Evolutionary conservation across 1,139 yeast genomes (phyloP).

Genomic region (Pichia sp.): DNA sequence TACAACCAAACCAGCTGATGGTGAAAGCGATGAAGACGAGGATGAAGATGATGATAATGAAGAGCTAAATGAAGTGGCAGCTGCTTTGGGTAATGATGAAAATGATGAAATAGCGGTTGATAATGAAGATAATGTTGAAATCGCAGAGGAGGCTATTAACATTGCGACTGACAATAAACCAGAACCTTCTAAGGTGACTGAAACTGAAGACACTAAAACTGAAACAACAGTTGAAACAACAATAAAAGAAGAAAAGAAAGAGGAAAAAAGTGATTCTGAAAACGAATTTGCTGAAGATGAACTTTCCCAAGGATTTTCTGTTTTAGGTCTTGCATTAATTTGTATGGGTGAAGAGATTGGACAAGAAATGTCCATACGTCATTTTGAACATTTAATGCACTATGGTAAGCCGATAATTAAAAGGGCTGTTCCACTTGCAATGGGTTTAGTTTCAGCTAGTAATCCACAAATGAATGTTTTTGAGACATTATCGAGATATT

Average conservation of each 20-base stretch:
- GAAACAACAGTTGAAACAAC: slow-evolving; percentile 15
- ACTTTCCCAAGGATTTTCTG: slow-evolving; percentile 81
- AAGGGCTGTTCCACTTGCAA: slow-evolving; percentile 94
- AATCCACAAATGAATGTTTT: slow-evolving; percentile 97
- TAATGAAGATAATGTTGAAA: slow-evolving; percentile 9
- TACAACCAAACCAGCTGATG: slow-evolving; percentile 45
- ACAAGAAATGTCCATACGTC: slow-evolving; percentile 95
- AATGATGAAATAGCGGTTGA: slow-evolving; percentile 17
- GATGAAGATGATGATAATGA: slow-evolving; percentile 36
- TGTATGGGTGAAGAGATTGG: slow-evolving; percentile 99
- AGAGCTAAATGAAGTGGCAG: slow-evolving; percentile 17
- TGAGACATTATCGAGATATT: slow-evolving; percentile 90
- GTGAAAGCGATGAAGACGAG: slow-evolving; percentile 42
- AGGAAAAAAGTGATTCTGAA: slow-evolving; percentile 19
- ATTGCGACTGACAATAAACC: slow-evolving; percentile 2
- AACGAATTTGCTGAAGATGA: slow-evolving; percentile 40
- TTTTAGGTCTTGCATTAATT: slow-evolving; percentile 86
- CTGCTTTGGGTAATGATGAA: slow-evolving; percentile 27
- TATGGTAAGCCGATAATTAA: slow-evolving; percentile 90
- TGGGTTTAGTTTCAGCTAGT: slow-evolving; percentile 90
- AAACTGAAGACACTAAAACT: slow-evolving; percentile 7
- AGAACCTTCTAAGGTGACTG: slow-evolving; percentile 1
- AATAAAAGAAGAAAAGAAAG: slow-evolving; percentile 21
- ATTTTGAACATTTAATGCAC: slow-evolving; percentile 95
- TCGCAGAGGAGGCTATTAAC: slow-evolving; percentile 11